Evolutionary conservation across 352 stramenopile species (phyloP).

Genomic region (Labyrinthula sp.): DNA sequence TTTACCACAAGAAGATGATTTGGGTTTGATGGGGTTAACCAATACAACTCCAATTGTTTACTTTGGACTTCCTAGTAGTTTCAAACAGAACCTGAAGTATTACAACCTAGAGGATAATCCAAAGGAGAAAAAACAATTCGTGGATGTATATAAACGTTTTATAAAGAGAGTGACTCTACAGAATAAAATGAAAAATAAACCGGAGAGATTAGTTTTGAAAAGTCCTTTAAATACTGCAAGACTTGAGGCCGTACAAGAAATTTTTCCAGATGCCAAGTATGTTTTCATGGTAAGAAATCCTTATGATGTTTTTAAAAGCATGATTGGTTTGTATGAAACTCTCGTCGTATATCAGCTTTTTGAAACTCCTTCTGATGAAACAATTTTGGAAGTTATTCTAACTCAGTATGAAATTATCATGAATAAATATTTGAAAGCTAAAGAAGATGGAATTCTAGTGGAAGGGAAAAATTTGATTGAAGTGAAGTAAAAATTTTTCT

Average conservation of each 20-base stretch:
- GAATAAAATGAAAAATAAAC: no score
- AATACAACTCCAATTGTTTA: constrained; percentile 28
- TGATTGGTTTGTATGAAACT: constrained; percentile 30
- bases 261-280: constrained; percentile 33
- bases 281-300: constrained; percentile 34
- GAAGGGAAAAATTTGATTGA: no score
- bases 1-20: constrained; percentile 41
- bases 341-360: constrained; percentile 31
- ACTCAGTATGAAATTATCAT: constrained; percentile 31
- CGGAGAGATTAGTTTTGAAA: constrained; percentile 32
- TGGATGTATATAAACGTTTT: constrained; percentile 22
- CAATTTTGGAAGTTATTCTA: constrained; percentile 32
- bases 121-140: constrained; percentile 25
- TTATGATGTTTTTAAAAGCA: constrained; percentile 29
- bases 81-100: no score
- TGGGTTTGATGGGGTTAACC: constrained; percentile 33
- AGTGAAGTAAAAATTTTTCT: no score
- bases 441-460: no score
- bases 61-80: no score
- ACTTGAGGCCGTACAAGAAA: constrained; percentile 22
- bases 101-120: no score
- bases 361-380: constrained; percentile 26
- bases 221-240: constrained; percentile 28
- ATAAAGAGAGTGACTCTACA: constrained; percentile 7
- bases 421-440: constrained; percentile 18